Conservation (phyloP, 495 filamentous ascomycete genomes). For the Trichoderma virens region DNA sequence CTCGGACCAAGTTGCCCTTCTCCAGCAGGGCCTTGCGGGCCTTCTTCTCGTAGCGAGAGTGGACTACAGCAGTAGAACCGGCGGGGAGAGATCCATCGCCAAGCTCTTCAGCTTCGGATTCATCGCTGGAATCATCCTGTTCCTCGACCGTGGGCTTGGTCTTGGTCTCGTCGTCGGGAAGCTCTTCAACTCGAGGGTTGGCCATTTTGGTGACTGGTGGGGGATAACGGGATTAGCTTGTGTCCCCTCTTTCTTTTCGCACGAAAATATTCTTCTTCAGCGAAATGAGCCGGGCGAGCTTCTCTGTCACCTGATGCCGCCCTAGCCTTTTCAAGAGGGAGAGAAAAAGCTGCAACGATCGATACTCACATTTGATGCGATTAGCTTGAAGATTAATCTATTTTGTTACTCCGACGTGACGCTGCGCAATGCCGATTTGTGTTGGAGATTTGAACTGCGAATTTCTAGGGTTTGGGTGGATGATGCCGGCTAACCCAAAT, state of each 20-base stretch:
- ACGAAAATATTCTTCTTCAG: constrained; percentile 2
- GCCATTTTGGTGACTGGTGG: constrained; percentile 55
- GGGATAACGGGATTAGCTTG: constrained; percentile 19
- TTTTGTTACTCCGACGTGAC: neutral
- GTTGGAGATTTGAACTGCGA: constrained; percentile 8
- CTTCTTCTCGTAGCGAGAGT: constrained; percentile 99
- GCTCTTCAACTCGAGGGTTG: constrained; percentile 94
- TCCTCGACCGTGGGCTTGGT: constrained; percentile 73
- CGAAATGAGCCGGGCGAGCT: neutral
- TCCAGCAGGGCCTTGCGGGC: constrained; percentile 85
- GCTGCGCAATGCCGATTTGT: constrained; percentile 6
- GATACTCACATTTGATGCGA: constrained; percentile 8
- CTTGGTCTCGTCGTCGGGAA: constrained; percentile 84
- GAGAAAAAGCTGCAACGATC: neutral
- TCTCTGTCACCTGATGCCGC: neutral
- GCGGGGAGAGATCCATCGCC: constrained; percentile 73
- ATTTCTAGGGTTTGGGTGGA: constrained; percentile 12
- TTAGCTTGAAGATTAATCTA: neutral
- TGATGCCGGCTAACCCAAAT: constrained; percentile 3
- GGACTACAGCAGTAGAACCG: constrained; percentile 79
- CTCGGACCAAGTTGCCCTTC: constrained; percentile 93
- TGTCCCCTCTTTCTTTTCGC: neutral
- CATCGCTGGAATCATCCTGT: constrained; percentile 65
- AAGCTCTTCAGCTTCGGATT: constrained; percentile 59
- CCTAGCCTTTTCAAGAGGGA: neutral